Conservation (phyloP, 2,329 filamentous ascomycete genomes). For the Apiospora hydei region DNA sequence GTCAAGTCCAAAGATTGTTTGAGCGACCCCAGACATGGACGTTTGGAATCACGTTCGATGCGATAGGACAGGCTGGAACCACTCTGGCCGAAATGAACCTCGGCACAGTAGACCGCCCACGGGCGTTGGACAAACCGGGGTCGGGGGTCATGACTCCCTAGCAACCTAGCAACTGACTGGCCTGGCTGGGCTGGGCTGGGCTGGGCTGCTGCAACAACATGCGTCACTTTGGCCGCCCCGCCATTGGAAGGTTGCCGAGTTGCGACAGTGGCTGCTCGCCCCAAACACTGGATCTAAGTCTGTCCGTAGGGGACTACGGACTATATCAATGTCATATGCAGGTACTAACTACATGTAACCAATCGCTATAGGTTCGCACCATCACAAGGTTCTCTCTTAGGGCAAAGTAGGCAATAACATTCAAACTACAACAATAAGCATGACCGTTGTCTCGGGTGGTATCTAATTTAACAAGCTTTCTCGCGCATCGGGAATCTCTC, state of each 20-base stretch:
- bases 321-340: slow-evolving; percentile 9
- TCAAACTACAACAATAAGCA: slow-evolving; percentile 11
- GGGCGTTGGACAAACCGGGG: neutral
- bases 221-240: neutral
- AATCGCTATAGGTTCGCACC: neutral
- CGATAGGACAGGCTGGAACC: slow-evolving; percentile 8
- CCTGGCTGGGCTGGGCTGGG: neutral
- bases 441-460: neutral
- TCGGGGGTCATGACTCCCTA: slow-evolving; percentile 7
- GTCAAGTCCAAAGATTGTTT: neutral
- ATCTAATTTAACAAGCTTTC: slow-evolving; percentile 19
- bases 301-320: neutral
- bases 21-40: neutral
- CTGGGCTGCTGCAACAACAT: neutral
- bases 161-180: no score
- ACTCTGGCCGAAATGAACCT: slow-evolving; percentile 15
- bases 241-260: neutral
- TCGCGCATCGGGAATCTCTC: slow-evolving; percentile 14
- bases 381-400: neutral
- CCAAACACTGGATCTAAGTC: neutral
- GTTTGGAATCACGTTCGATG: slow-evolving; percentile 12
- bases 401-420: neutral
- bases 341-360: neutral
- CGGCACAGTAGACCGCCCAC: slow-evolving; percentile 10
- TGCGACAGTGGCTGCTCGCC: slow-evolving; percentile 7